Percentiles rank a stretch among this genome's conserved stretches.
Conservation (phyloP, 306 rosid species). For the Fagus crenata region DNA sequence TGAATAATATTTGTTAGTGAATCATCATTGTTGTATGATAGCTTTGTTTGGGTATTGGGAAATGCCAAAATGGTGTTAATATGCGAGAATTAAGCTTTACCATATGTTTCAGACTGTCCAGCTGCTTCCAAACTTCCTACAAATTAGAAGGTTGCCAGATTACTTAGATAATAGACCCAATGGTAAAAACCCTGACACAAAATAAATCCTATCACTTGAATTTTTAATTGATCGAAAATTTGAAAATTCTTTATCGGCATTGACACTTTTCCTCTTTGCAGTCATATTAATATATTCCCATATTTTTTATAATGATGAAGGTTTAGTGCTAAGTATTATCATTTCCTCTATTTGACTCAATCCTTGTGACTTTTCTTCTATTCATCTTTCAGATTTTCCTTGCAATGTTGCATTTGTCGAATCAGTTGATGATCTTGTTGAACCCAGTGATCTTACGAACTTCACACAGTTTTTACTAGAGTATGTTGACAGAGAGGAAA, state of each 20-base stretch:
- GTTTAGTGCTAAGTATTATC: slow-evolving; percentile 8
- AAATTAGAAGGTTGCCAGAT: background rate
- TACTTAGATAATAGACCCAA: background rate
- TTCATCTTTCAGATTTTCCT: slow-evolving; percentile 64
- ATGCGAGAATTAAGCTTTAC: background rate
- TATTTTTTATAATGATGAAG: background rate
- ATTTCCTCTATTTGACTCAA: slow-evolving; percentile 24
- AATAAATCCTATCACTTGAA: background rate
- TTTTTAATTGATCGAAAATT: background rate
- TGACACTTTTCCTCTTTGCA: background rate
- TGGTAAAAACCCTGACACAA: background rate
- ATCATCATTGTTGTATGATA: too few species aligned
- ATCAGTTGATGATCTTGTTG: slow-evolving; percentile 60
- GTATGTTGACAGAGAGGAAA: slow-evolving; percentile 59
- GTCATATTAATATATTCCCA: background rate
- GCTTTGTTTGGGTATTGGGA: background rate
- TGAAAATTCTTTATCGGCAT: too few species aligned
- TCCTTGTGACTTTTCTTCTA: slow-evolving; percentile 27
- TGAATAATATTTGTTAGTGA: too few species aligned
- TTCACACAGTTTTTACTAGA: slow-evolving; percentile 60
- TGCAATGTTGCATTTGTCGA: slow-evolving; percentile 64
- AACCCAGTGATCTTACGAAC: slow-evolving; percentile 57
- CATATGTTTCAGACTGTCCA: background rate
- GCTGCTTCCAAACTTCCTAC: background rate
- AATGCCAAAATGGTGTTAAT: background rate